Percentiles rank a stretch among this genome's conserved stretches.
These are phyloP conservation scores for Acanthamoeba lenticulata DNA, from an alignment of 208 protist genomes.

Conservation along the genomic window DNA sequence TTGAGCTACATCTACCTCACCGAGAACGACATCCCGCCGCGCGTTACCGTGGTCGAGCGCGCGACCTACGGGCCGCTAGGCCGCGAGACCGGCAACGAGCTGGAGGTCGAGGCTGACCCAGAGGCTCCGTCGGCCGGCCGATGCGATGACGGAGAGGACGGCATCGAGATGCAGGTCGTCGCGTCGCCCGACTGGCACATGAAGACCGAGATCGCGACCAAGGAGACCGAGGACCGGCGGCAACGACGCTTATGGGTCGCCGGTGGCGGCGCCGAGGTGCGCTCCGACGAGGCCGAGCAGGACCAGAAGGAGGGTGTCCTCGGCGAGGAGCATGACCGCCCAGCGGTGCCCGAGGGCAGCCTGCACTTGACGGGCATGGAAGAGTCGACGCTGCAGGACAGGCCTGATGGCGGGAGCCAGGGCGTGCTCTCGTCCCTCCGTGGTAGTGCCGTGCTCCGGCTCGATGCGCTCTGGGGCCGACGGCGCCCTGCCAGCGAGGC, in stretches of 20 bases:
- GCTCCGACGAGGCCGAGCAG: neutral
- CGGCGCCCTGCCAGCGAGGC: neutral
- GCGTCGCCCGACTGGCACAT: neutral
- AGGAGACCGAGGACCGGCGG: neutral
- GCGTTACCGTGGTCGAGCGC: neutral
- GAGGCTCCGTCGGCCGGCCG: too few species aligned
- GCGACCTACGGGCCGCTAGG: neutral
- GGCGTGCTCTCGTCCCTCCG: neutral
- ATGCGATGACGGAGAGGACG: neutral
- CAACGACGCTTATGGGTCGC: neutral
- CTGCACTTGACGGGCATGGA: neutral
- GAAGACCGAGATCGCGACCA: neutral
- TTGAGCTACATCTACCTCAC: conserved; percentile 23
- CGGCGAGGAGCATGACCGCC: neutral
- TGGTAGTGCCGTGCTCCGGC: neutral
- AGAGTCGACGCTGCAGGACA: neutral
- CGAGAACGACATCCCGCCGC: neutral
- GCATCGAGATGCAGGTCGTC: neutral
- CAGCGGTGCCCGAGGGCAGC: neutral
- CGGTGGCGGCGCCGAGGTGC: neutral
- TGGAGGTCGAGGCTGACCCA: neutral
- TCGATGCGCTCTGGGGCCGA: neutral
- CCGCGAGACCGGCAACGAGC: neutral
- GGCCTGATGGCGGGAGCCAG: neutral
- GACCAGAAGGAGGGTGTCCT: neutral